Evolutionary conservation across 352 stramenopile genomes (phyloP), one percentile per base, ranked within the genome.

Genomic region (Phytophthora crassamura): DNA sequence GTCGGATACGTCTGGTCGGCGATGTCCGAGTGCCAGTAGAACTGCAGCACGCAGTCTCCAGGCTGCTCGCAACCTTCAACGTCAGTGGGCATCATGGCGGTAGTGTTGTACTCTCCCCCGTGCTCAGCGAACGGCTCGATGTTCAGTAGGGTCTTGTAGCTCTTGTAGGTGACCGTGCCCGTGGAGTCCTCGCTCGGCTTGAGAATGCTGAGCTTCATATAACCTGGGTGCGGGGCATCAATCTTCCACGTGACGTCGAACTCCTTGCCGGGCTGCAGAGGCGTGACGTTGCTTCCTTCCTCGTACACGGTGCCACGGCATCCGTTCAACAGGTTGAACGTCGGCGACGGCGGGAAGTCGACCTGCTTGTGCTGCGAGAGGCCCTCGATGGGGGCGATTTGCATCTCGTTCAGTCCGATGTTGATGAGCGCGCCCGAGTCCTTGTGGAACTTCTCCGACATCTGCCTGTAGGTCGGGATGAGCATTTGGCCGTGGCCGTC

Each of bases 161-260:
- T 67, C 33, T 84, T 61, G 72, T 88, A 88, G 40, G 57, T 85
- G 64, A 88, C 81, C 11, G 59, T 74, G 35, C 78, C 78, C 3
- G 49, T 60, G 1, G 68, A 51, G 18, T 78, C 75, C 1, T 50
- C 66, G 47, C 52, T 75, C 4, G 81, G 78, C 51, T 85, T 86
- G 45, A 88, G 66, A 33, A 90, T 76, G 46, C 58, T 80, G 33
- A 90, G 62, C 51, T 79, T 77, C 54, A 82, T 73, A 47, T 53
- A 77, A 11, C 81, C 77, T 4, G 78, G 78, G 63, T 90, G 81
- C 3, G 81, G 78, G 7, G 78, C 81, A 65, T 82, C 59, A 58
- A 90, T 84, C 8, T 42, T 72, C 52, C 57, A 90, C 36, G 63
- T 60, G 36, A 80, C 74, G 16, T 74, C 71, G 38, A 78, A 78